Evolutionary conservation across 805 yeast genomes (phyloP), one percentile per base, ranked within the genome.

Genomic region (Cyberlindnera maclurae): DNA sequence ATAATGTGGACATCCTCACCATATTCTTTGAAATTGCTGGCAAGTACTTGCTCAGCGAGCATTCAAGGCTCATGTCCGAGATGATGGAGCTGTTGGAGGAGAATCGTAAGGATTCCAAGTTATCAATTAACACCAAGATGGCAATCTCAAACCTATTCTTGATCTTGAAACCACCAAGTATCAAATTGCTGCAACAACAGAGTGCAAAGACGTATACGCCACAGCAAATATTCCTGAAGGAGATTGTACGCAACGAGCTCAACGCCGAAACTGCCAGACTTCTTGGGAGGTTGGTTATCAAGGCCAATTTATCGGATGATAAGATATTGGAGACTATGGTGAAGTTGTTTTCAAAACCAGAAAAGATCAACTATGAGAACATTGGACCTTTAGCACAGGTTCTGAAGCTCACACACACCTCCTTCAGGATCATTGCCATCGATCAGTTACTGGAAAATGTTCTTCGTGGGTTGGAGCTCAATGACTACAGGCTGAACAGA

Each of bases 1-100:
- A 72, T 43, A 84, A 82, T 54, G 70, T 84, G 41, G 95, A 83
- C 49, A 71, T 80, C 7, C 60, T 88, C 40, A 67, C 77, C 9
- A 69, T 79, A n/a, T 62, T 86, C 31, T 80, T 86, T 51, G 95
- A 88, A 50, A 66, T 75, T 28, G 71, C 85, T 48, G 95, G 95
- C 0, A 66, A 76, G 41, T 75, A 78, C 41, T 64, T 88, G 36
- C 55, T 82, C 32, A 63, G 73, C 44, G 84, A 77, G 17, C 79
- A 77, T 43, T 64, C 63, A 34, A 70, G 64, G 6, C 63, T 76
- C 27, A 84, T 85, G 74, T 64, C 65, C 12, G 79, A 77, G 42
- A 72, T 85, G 80, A 60, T 87, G 28, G 68, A 63, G 5, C 54
- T 81, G 5, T 57, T 86, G 31, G 71, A 70, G 43, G 64, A 60